Base-by-base conservation (phyloP, 2,329 filamentous ascomycete genomes). In the Ascochyta rabiei region DNA sequence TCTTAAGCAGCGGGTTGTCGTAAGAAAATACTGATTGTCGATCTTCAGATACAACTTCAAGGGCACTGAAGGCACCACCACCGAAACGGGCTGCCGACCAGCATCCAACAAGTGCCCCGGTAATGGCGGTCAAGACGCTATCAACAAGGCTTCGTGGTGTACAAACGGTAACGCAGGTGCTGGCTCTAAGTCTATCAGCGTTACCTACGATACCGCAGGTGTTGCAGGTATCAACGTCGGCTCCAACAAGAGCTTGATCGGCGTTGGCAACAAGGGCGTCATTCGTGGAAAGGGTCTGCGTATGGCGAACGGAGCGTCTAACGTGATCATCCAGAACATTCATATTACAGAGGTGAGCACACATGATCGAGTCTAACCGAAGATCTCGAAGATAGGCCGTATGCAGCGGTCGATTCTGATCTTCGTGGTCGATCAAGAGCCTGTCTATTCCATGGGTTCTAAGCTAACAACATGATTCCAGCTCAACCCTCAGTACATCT, bases 181-280 rank as follows among this genome's bases (percentile, higher is more conserved):
- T 5, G 77, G 80, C 19, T 76, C 72, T 31, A 79, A 77, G 33
- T 72, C 73, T 2, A 79, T 68, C 44, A 53, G 19, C 19, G 67
- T 68, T n/a, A 68, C 60, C 75, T 77, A 77, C 51, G 79, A 84
- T 71, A 83, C 80, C 42, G 82, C 82, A 31, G 82, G 76, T 48
- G 55, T 74, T 2, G 62, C 75, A 28, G 79, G 78, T 44, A 82
- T 85, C 66, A 77, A 71, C 10, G 80, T 86, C 60, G 73, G 71
- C 31, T 83, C 80, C 54, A 81, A 86, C 77, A 86, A 86, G 77
- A 80, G 79, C n/a, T 61, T 86, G 46, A 50, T 86, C 24, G 83
- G 84, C 16, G 68, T 77, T 50, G 83, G 82, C 40, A 73, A 67
- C 56, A 74, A 74, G 53, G 83, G 82, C 63, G 66, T 83, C 38